Base-by-base conservation (phyloP, 768 basidiomycete genomes). In the Russula compacta region DNA sequence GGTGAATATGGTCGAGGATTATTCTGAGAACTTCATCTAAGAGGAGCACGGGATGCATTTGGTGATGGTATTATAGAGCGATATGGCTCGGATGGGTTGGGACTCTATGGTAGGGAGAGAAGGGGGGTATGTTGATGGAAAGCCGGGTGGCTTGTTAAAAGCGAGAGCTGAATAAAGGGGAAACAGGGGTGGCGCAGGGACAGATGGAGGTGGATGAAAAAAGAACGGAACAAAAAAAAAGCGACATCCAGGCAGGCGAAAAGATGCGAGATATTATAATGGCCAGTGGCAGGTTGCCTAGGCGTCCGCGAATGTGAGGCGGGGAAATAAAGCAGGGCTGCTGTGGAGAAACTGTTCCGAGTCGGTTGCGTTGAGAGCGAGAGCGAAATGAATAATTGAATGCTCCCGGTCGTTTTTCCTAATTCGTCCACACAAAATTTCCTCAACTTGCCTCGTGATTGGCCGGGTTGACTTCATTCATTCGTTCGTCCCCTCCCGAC, bases 41-140 rank as follows among this genome's bases (percentile, higher is more conserved):
- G 38, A 65, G 66, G 44, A 66, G 66, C 14, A 65, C 63, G 9
- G 55, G 51, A 49, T 66, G 66, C 66, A 66, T 66, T 32, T 50
- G n/a, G 48, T 11, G 56, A 15, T 33, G n/a, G 11, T 40, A 32
- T 42, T n/a, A 55, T 19, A 7, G 46, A 39, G 35, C 8, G 17
- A 33, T 8, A n/a, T 14, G 19, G 29, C 17, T 50, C 24, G 33
- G 21, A 9, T 24, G 19, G 3, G 46, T 29, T 36, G 46, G 35
- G 33, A 4, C 19, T 32, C 24, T 55, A 33, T 36, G n/a, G 47
- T 14, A 29, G 39, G 42, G 35, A 24, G 21, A 36, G 24, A 35
- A 24, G 6, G 32, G 48, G 24, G 24, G 9, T 32, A 9, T 1
- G n/a, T 44, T 12, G 43, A 43, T 21, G 19, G 36, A 44, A 46